phyloP scores from a whole-genome alignment of 176 grass and related monocot genomes.

The Phoenix dactylifera region DNA sequence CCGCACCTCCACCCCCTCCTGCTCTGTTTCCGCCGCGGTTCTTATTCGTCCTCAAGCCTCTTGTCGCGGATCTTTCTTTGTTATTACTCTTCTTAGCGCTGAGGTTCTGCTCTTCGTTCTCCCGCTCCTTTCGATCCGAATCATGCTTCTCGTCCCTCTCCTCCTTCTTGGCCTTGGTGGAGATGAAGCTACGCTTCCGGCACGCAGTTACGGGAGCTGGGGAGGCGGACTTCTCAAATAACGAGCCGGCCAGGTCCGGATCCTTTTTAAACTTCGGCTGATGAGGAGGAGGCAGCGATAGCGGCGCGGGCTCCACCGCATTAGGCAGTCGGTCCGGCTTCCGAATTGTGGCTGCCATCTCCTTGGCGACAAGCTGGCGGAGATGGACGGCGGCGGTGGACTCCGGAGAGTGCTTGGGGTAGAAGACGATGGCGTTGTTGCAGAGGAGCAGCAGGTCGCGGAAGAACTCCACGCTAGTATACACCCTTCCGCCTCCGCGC shows the following conservation, averaged over 20 bases:
- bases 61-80: slow-evolving; percentile 5
- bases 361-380: slow-evolving; percentile 32
- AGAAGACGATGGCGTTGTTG: slow-evolving; percentile 68
- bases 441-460: slow-evolving; percentile 73
- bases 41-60: slow-evolving; percentile 49
- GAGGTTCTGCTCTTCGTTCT: slow-evolving; percentile 16
- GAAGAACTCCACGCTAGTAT: slow-evolving; percentile 57
- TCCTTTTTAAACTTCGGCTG: slow-evolving; percentile 39
- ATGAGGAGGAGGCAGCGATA: slow-evolving; percentile 5
- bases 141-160: slow-evolving; percentile 20
- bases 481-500: not conserved
- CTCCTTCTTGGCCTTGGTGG: slow-evolving; percentile 35
- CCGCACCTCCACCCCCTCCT: not conserved
- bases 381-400: slow-evolving; percentile 35
- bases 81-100: slow-evolving; percentile 18
- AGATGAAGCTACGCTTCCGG: slow-evolving; percentile 64
- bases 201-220: slow-evolving; percentile 45
- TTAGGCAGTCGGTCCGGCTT: slow-evolving; percentile 1
- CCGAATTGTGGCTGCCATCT: slow-evolving; percentile 17
- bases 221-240: slow-evolving; percentile 39
- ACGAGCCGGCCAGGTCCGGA: slow-evolving; percentile 32
- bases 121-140: slow-evolving; percentile 24
- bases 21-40: slow-evolving; percentile 9
- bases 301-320: not conserved
- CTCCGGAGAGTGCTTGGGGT: slow-evolving; percentile 45